These are phyloP conservation scores for Eleusine coracana DNA, from an alignment of 176 grass and related monocot genomes.

Conservation along the genomic window DNA sequence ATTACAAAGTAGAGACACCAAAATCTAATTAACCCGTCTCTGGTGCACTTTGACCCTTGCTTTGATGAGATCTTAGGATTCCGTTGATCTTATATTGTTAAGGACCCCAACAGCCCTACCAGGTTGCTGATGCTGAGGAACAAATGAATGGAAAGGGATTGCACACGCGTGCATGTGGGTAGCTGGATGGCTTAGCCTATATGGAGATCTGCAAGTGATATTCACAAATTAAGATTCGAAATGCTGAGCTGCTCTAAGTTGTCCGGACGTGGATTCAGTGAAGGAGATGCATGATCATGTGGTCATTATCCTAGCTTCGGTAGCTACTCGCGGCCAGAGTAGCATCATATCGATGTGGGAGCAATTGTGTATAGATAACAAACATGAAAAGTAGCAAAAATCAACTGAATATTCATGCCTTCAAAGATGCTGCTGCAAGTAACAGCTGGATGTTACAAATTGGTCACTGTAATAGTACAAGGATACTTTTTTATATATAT, in stretches of 20 bases:
- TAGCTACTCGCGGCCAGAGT: background rate
- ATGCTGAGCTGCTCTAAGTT: background rate
- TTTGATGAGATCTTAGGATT: conserved; percentile 1
- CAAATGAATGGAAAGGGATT: background rate
- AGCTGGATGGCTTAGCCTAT: background rate
- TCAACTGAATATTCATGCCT: background rate
- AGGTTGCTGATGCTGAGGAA: background rate
- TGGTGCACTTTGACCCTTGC: background rate
- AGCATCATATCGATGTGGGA: background rate
- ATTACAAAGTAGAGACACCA: background rate
- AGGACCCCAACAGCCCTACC: background rate
- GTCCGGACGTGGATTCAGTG: background rate
- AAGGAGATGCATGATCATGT: background rate
- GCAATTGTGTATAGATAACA: background rate
- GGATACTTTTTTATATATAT: no score
- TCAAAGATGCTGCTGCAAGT: background rate
- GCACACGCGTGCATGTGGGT: background rate
- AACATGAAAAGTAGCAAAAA: background rate
- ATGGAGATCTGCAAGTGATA: conserved; percentile 18
- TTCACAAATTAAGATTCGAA: background rate
- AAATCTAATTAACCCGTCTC: background rate
- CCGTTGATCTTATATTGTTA: background rate
- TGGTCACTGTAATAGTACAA: no score
- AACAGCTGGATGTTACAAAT: no score
- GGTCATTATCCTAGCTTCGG: background rate